Evolutionary conservation across 371 early-diverging fungal species (phyloP).

Genomic region (Mucor plumbeus): DNA sequence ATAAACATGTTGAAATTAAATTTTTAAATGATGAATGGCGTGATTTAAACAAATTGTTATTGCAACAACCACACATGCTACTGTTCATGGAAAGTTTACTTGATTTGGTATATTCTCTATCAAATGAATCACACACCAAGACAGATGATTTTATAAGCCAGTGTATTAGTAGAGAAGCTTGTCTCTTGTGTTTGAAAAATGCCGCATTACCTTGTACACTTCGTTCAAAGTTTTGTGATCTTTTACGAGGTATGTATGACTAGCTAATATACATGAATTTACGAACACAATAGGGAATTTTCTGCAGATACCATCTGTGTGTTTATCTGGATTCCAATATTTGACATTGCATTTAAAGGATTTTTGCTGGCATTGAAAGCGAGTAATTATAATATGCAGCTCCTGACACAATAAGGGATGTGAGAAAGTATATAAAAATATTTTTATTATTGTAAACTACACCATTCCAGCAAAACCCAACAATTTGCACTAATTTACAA

Average conservation of each 20-base stretch:
- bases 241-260: constrained; percentile 43
- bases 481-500: not conserved
- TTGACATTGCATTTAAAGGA: no score
- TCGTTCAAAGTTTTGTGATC: constrained; percentile 47
- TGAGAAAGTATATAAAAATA: no score
- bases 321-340: no score
- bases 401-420: no score
- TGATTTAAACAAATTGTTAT: constrained; percentile 22
- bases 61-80: constrained; percentile 8
- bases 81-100: constrained; percentile 28
- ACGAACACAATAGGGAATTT: no score
- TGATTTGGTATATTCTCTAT: constrained; percentile 32
- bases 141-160: constrained; percentile 19
- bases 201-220: constrained; percentile 41
- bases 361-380: no score
- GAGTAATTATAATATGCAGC: no score
- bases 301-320: no score
- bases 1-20: constrained; percentile 24
- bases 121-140: constrained; percentile 23
- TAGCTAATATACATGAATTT: no score
- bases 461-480: no score
- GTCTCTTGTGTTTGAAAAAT: constrained; percentile 44
- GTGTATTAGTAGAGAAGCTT: constrained; percentile 42
- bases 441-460: no score
- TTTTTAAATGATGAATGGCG: constrained; percentile 31